These are phyloP conservation scores for Fusarium coicis DNA, from an alignment of 2,329 filamentous ascomycete species.

Conservation along the genomic window DNA sequence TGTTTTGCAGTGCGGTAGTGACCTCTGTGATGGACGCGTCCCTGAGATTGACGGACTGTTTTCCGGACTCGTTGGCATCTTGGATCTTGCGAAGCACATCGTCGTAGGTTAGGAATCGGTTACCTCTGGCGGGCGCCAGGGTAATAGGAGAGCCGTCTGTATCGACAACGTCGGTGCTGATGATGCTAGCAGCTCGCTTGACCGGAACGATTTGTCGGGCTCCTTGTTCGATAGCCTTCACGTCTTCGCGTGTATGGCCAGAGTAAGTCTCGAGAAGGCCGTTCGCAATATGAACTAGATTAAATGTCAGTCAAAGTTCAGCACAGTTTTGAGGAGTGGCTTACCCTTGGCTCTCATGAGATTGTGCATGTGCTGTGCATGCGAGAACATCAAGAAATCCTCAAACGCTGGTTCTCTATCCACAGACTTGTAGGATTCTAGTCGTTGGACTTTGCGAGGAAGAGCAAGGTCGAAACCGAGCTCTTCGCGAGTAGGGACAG, in stretches of 20 bases:
- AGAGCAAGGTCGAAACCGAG: constrained; percentile 12
- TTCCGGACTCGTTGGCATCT: constrained; percentile 33
- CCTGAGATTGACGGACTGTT: constrained; percentile 38
- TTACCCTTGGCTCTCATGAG: constrained; percentile 48
- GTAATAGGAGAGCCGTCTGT: neutral
- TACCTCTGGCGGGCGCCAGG: constrained; percentile 37
- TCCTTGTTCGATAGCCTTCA: constrained; percentile 14
- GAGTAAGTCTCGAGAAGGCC: constrained; percentile 35
- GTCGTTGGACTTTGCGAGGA: constrained; percentile 22
- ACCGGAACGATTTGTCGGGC: constrained; percentile 35
- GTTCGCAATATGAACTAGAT: constrained; percentile 43
- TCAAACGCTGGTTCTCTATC: constrained; percentile 1
- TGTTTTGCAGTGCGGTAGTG: constrained; percentile 30
- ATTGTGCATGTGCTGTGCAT: constrained; percentile 16
- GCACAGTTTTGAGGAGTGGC: neutral
- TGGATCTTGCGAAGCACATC: constrained; percentile 42
- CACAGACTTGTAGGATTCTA: neutral
- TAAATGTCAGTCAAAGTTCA: constrained; percentile 19
- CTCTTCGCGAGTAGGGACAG: constrained; percentile 1
- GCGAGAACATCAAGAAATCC: constrained; percentile 5
- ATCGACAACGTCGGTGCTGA: constrained; percentile 22
- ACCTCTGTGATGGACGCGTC: constrained; percentile 44
- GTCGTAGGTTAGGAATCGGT: constrained; percentile 39
- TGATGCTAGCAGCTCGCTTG: constrained; percentile 43
- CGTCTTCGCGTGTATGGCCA: constrained; percentile 13